A percentile compares a stretch with the other conserved stretches of the same genome.
These are phyloP conservation scores for Tanacetum coccineum DNA, from an alignment of 129 eudicot species.

Conservation along the genomic window DNA sequence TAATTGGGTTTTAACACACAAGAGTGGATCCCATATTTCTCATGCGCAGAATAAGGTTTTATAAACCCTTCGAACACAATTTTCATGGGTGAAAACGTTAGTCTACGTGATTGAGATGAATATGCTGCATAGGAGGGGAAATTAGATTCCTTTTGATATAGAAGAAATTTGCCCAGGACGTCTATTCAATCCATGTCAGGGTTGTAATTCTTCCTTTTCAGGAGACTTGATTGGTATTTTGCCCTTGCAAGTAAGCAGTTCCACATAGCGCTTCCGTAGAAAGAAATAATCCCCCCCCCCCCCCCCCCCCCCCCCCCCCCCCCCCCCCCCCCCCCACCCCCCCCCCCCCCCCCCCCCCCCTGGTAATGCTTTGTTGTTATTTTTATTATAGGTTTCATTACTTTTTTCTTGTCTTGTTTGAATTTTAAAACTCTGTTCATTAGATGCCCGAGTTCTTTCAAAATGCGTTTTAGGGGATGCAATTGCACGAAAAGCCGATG, in stretches of 20 bases:
- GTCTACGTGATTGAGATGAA: no score
- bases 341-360: no score
- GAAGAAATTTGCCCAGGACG: conserved; percentile 56
- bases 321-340: no score
- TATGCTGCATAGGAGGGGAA: no score
- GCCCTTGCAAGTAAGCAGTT: conserved; percentile 55
- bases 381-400: no score
- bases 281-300: conserved; percentile 88
- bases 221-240: conserved; percentile 73
- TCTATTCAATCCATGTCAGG: conserved; percentile 78
- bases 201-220: conserved; percentile 66
- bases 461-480: conserved; percentile 80
- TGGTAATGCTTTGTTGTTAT: conserved; percentile 40
- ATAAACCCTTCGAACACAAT: conserved; percentile 75
- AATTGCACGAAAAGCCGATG: conserved; percentile 82
- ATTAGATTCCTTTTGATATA: conserved; percentile 53
- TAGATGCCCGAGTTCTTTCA: conserved; percentile 83
- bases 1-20: conserved; percentile 46
- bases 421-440: not conserved
- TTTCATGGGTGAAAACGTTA: no score
- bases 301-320: no score
- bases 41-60: conserved; percentile 56
- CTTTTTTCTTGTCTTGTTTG: not conserved
- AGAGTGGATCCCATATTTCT: conserved; percentile 65
- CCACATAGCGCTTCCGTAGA: no score